Conservation (phyloP, 352 stramenopile species). For the Pythium coloratum region DNA sequence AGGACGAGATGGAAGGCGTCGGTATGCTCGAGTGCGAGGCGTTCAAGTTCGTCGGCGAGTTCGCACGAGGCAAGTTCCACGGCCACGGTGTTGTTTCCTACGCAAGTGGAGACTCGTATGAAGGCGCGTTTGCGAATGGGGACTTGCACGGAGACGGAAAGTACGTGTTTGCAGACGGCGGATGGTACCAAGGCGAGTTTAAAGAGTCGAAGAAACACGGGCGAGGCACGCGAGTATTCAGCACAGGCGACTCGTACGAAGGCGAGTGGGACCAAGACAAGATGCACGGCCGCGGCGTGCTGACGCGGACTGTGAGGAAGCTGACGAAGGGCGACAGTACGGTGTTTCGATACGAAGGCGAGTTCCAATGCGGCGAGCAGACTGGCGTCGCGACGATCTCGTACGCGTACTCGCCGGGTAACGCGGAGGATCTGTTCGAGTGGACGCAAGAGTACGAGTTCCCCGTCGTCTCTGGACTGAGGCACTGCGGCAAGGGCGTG, state of each 20-base stretch:
- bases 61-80: constrained; percentile 46
- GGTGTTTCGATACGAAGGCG: constrained; percentile 46
- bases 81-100: constrained; percentile 60
- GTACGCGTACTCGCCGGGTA: constrained; percentile 39
- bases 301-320: constrained; percentile 26
- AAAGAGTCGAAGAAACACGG: constrained; percentile 52
- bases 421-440: constrained; percentile 31
- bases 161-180: constrained; percentile 48
- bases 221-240: constrained; percentile 46
- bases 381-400: constrained; percentile 44
- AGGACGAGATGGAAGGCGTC: constrained; percentile 58
- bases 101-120: constrained; percentile 68
- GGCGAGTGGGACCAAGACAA: constrained; percentile 54
- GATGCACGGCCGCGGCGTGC: constrained; percentile 57
- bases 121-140: constrained; percentile 53
- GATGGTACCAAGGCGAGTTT: constrained; percentile 59
- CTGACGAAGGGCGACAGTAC: background rate
- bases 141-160: constrained; percentile 48
- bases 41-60: constrained; percentile 63
- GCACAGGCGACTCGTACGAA: constrained; percentile 51
- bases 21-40: constrained; percentile 51
- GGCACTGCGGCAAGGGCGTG: constrained; percentile 52
- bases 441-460: constrained; percentile 72
- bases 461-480: constrained; percentile 50
- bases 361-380: constrained; percentile 46